These are phyloP conservation scores for Cercospora sesami DNA, from an alignment of 2,329 filamentous ascomycete species.

Conservation along the genomic window DNA sequence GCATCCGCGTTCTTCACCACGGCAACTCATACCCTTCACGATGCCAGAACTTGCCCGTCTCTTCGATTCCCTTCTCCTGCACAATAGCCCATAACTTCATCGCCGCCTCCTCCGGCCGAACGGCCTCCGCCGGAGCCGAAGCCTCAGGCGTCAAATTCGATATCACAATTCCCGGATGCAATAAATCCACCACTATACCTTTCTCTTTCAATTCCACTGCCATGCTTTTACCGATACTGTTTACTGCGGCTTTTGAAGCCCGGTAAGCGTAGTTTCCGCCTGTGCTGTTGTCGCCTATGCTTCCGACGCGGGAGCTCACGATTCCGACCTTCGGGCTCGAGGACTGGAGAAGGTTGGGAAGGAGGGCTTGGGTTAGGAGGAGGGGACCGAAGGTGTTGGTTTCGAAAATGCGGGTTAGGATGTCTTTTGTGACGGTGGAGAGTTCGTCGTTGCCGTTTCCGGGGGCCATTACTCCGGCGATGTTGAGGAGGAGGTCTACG, in stretches of 20 bases:
- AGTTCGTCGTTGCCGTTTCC: slow-evolving; percentile 38
- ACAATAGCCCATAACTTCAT: slow-evolving; percentile 47
- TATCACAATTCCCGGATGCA: slow-evolving; percentile 50
- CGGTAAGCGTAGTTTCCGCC: slow-evolving; percentile 50
- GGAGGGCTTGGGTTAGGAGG: slow-evolving; percentile 47
- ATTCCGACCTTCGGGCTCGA: slow-evolving; percentile 43
- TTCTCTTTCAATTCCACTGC: slow-evolving; percentile 45
- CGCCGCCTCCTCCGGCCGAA: slow-evolving; percentile 49
- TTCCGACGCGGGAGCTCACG: slow-evolving; percentile 47
- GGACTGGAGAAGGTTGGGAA: slow-evolving; percentile 42
- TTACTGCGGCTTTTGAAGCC: slow-evolving; percentile 48
- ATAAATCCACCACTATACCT: slow-evolving; percentile 44
- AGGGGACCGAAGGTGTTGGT: slow-evolving; percentile 50
- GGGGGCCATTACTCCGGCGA: slow-evolving; percentile 42
- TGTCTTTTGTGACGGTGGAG: slow-evolving; percentile 34
- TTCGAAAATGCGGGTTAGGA: slow-evolving; percentile 43
- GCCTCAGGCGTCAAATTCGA: slow-evolving; percentile 38
- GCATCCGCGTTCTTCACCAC: slow-evolving; percentile 37
- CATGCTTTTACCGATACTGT: slow-evolving; percentile 48
- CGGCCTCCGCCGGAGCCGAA: slow-evolving; percentile 39
- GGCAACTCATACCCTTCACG: slow-evolving; percentile 47
- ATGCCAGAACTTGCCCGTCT: slow-evolving; percentile 49
- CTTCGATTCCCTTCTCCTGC: slow-evolving; percentile 43
- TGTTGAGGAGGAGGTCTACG: slow-evolving; percentile 43
- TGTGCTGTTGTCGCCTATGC: slow-evolving; percentile 46